Evolutionary conservation across 2,329 filamentous ascomycete species (phyloP).

Genomic region (Cytospora mali): DNA sequence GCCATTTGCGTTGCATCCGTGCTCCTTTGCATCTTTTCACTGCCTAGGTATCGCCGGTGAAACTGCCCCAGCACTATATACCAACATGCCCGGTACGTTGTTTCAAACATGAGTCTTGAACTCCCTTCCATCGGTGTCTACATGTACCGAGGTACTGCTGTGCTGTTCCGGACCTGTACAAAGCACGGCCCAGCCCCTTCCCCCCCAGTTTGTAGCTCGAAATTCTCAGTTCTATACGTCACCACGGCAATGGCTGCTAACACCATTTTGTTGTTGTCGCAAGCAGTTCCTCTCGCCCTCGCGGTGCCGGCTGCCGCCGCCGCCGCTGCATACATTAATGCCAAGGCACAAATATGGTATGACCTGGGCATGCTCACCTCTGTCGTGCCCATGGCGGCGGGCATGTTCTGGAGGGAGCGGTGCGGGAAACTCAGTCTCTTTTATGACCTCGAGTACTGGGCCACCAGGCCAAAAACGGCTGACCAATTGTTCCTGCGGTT

Average conservation of each 20-base stretch:
- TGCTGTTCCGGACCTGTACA: too few species aligned
- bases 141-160: too few species aligned
- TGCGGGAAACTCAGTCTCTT: constrained; percentile 70
- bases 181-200: too few species aligned
- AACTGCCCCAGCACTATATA: background rate
- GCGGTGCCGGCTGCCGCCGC: constrained; percentile 66
- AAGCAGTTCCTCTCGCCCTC: constrained; percentile 54
- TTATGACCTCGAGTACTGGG: constrained; percentile 72
- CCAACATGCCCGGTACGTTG: constrained; percentile 24
- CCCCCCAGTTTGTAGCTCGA: too few species aligned
- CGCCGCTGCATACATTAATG: constrained; percentile 77
- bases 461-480: constrained; percentile 53
- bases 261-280: constrained; percentile 13
- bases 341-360: constrained; percentile 66
- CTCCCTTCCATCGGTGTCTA: too few species aligned
- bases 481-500: constrained; percentile 66
- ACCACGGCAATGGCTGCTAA: constrained; percentile 21
- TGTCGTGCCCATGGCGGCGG: constrained; percentile 49
- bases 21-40: background rate
- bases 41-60: background rate
- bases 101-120: too few species aligned
- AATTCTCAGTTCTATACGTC: background rate
- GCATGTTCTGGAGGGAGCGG: constrained; percentile 51
- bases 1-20: background rate
- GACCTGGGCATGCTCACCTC: constrained; percentile 65